A percentile compares a stretch with the other conserved stretches of the same genome.
Evolutionary conservation across 176 grass and related monocot genomes (phyloP).

Genomic region (Microstegium vimineum): DNA sequence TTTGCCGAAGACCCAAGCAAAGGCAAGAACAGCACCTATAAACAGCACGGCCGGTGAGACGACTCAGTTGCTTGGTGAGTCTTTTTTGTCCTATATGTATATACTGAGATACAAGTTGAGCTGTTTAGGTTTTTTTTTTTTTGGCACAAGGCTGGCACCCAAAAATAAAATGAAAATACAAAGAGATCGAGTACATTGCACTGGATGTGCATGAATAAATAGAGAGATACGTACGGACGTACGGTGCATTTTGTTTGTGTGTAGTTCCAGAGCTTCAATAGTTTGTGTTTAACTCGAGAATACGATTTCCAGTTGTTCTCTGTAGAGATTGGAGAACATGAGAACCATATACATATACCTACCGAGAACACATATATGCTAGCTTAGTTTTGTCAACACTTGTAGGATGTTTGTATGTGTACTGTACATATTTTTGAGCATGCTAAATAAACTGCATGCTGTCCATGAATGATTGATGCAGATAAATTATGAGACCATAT

Average conservation of each 20-base stretch:
- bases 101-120: not conserved
- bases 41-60: not conserved
- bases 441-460: not conserved
- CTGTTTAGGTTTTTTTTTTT: not conserved
- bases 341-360: too few relatives aligned
- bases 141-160: not conserved
- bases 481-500: not conserved
- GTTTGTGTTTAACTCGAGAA: too few relatives aligned
- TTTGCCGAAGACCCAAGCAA: conserved; percentile 3
- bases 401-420: too few relatives aligned
- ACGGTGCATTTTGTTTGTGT: too few relatives aligned
- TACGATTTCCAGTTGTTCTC: too few relatives aligned
- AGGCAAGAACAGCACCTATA: not conserved
- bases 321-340: too few relatives aligned
- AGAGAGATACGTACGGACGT: not conserved
- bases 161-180: too few relatives aligned
- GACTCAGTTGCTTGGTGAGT: not conserved
- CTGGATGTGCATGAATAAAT: not conserved
- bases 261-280: too few relatives aligned
- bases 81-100: not conserved
- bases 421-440: not conserved
- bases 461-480: not conserved
- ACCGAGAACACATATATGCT: too few relatives aligned
- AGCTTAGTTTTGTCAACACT: too few relatives aligned
- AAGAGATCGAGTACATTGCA: too few relatives aligned